Base-by-base conservation (phyloP, 1,139 yeast species). In the Scheffersomyces illinoinensis region DNA sequence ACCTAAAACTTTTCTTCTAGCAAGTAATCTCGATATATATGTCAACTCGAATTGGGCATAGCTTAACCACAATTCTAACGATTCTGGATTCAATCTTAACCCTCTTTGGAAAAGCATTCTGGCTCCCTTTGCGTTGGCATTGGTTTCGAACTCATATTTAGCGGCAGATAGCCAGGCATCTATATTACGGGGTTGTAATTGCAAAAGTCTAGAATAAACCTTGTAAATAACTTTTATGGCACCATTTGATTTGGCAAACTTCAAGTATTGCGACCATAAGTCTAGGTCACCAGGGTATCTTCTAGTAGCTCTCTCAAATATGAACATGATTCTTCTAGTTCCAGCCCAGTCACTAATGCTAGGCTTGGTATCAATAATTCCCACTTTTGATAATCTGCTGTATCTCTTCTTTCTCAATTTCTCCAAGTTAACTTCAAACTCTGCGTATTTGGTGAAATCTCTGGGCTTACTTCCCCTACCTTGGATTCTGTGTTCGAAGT, bases 161-260 rank as follows among this genome's bases (percentile, higher is more conserved):
- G 98, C 98, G 24, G 98, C 98, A 68, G 93, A 85, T 56, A 95
- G 85, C 99, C 99, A 96, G 17, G 96, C 91, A 66, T 89, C 89
- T 1, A 93, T 85, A 69, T 93, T 91, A 57, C 91, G 84, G n/a
- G 99, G 98, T 70, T 95, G 98, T 63, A 92, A 77, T 74, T 89
- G 93, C 66, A 96, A 80, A 66, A 95, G 79, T 60, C 87, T 85
- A 2, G 96, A 88, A 71, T 93, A 92, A 7, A 92, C 87, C 65
- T 86, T 88, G 71, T 91, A 93, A n/a, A 92, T 86, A 53, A 89
- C 89, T 66, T 90, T 89, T 62, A 89, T 85, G 19, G 97, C 89
- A 23, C 92, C 91, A 60, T 87, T 83, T 47, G 81, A 76, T 71
- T 91, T 90, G 49, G 97, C 93, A 73, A 81, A 92, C 58, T 80